A percentile compares a stretch with the other conserved stretches of the same genome.
Evolutionary conservation across 257 asterid genomes (phyloP).

Genomic region (Cinchona pubescens): DNA sequence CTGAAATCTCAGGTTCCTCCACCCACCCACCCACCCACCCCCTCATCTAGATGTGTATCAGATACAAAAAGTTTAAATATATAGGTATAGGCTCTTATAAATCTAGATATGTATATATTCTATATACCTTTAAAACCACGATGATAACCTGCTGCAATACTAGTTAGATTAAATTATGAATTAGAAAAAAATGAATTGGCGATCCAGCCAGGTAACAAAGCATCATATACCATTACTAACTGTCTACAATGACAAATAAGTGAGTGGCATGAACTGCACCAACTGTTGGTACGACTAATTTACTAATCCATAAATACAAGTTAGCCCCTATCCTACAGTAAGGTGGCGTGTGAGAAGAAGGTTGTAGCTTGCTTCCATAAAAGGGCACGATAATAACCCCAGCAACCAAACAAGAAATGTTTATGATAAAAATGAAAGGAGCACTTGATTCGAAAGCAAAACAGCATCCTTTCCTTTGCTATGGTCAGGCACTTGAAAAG

Average conservation of each 20-base stretch:
- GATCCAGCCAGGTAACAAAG: no score
- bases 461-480: background rate
- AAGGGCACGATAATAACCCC: background rate
- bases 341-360: background rate
- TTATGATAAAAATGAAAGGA: no score
- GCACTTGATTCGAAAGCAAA: background rate
- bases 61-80: no score
- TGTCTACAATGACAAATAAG: no score
- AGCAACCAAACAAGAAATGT: background rate
- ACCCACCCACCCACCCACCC: background rate
- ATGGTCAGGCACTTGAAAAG: background rate
- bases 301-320: background rate
- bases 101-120: no score
- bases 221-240: no score
- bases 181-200: no score
- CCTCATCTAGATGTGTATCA: no score
- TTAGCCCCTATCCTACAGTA: background rate
- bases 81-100: no score
- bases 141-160: no score
- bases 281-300: background rate
- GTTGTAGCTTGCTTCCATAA: background rate
- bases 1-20: background rate
- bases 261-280: no score
- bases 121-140: background rate
- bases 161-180: background rate